Conservation (phyloP, 768 basidiomycete genomes). For the Psilocybe subaeruginosa region DNA sequence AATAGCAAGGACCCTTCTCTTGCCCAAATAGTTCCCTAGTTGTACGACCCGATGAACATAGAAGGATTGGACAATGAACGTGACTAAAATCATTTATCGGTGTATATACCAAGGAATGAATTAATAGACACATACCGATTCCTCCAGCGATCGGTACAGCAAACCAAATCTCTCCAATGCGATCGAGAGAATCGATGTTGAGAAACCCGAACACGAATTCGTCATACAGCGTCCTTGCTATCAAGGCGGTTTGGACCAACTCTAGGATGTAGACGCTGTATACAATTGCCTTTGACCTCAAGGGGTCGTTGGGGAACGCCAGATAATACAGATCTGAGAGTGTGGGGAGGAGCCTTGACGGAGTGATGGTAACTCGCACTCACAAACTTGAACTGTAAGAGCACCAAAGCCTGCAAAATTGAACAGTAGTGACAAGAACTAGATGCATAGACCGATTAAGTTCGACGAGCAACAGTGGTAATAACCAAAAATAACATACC, state of each 20-base stretch:
- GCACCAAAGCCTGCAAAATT: constrained; percentile 7
- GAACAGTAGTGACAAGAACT: constrained; percentile 3
- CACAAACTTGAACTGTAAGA: constrained; percentile 17
- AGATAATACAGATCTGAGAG: constrained; percentile 15
- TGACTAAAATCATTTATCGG: neutral
- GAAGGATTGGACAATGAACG: constrained; percentile 6
- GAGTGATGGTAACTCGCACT: neutral
- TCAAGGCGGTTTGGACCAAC: constrained; percentile 9
- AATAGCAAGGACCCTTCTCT: neutral
- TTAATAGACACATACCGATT: neutral
- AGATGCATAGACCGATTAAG: neutral
- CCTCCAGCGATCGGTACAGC: constrained; percentile 3
- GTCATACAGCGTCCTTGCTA: constrained; percentile 3
- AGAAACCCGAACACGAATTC: constrained; percentile 10
- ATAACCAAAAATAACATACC: neutral
- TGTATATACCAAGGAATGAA: neutral
- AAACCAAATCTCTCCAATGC: constrained; percentile 10
- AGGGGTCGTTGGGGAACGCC: constrained; percentile 12
- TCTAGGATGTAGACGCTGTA: constrained; percentile 16
- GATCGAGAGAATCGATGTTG: constrained; percentile 4
- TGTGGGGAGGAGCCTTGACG: neutral
- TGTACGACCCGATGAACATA: constrained; percentile 8
- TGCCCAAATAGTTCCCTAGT: neutral
- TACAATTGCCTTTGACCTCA: constrained; percentile 8
- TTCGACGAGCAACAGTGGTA: too few relatives aligned